Conservation (phyloP, 1,284 basidiomycete genomes). For the Vanrija sp. region DNA sequence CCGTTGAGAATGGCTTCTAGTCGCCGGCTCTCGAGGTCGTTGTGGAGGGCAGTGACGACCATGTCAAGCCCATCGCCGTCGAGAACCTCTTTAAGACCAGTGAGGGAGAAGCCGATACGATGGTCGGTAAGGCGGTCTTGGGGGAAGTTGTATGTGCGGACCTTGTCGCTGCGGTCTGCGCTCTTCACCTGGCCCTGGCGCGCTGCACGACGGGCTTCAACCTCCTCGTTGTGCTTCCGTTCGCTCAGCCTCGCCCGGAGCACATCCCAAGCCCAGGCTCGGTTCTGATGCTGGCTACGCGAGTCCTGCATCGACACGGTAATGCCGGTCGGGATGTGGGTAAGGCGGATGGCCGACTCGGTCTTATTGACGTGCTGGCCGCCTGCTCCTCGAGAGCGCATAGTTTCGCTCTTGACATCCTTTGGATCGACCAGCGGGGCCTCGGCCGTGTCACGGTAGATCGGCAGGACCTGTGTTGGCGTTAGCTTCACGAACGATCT, state of each 20-base stretch:
- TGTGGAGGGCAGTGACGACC: conserved; percentile 59
- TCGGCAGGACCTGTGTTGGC: conserved; percentile 47
- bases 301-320: conserved; percentile 98
- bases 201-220: conserved; percentile 64
- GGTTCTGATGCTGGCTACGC: conserved; percentile 90
- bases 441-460: conserved; percentile 58
- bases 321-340: conserved; percentile 88
- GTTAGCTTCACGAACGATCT: not conserved
- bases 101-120: conserved; percentile 71
- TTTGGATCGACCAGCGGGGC: conserved; percentile 56
- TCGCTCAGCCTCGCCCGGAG: conserved; percentile 78
- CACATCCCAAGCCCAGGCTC: conserved; percentile 80
- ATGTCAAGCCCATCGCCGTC: conserved; percentile 68
- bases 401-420: conserved; percentile 86
- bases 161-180: conserved; percentile 82
- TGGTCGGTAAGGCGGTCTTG: conserved; percentile 93
- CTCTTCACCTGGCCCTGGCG: conserved; percentile 70
- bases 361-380: conserved; percentile 99
- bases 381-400: conserved; percentile 91
- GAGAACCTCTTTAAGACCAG: conserved; percentile 67
- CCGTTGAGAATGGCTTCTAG: conserved; percentile 63
- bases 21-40: conserved; percentile 61
- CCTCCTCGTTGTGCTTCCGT: conserved; percentile 65
- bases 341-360: conserved; percentile 94
- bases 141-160: conserved; percentile 87